phyloP scores from a whole-genome alignment of 805 yeast genomes.

The Tetrapisispora namnaoensis region DNA sequence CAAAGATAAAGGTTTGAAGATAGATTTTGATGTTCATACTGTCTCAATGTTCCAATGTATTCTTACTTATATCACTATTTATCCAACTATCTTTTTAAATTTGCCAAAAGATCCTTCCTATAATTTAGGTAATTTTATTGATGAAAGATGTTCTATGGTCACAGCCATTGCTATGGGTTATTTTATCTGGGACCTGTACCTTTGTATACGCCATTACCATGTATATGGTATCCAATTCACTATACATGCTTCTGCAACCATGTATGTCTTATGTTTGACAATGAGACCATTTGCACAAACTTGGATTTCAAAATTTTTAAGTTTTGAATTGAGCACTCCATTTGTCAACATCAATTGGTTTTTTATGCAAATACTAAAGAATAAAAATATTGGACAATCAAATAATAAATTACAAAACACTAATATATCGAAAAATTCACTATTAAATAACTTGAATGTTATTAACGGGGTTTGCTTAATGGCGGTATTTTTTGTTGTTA shows the following conservation, averaged over 20 bases:
- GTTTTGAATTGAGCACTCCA: conserved; percentile 87
- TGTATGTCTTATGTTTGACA: conserved; percentile 57
- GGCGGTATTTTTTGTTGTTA: conserved; percentile 56
- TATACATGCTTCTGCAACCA: conserved; percentile 75
- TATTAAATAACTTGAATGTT: conserved; percentile 29
- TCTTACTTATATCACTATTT: conserved; percentile 45
- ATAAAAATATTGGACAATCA: conserved; percentile 24
- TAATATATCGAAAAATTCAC: not conserved
- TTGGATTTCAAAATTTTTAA: conserved; percentile 70
- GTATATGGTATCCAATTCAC: conserved; percentile 76
- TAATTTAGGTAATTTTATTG: conserved; percentile 42
- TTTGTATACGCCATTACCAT: conserved; percentile 53
- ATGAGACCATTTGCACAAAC: conserved; percentile 69
- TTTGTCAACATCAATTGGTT: conserved; percentile 94
- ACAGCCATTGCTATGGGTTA: conserved; percentile 71
- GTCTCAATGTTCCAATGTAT: conserved; percentile 82
- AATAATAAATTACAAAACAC: not conserved
- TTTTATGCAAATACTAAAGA: conserved; percentile 64
- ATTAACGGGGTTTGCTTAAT: conserved; percentile 66
- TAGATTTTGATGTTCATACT: conserved; percentile 83
- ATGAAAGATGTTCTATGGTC: conserved; percentile 65
- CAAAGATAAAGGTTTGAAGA: conserved; percentile 35
- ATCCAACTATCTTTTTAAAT: conserved; percentile 53
- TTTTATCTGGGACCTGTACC: conserved; percentile 79
- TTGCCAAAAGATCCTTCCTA: conserved; percentile 44